Evolutionary conservation across 1,284 basidiomycete species (phyloP), one percentile per base, ranked within the genome.

Genomic region (Lentinula novae-zelandiae): DNA sequence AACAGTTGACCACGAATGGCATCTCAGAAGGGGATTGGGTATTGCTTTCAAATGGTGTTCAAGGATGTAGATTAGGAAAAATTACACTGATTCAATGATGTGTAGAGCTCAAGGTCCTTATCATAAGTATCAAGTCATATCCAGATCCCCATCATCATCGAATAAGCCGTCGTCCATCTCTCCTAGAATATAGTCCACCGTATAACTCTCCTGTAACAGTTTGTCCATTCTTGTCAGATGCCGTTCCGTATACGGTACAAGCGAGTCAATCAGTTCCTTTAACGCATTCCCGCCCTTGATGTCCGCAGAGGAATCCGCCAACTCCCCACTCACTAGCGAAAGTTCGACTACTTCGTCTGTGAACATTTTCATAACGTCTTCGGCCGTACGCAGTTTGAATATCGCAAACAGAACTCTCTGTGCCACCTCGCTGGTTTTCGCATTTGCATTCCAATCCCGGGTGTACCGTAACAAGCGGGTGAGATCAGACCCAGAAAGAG

Each of bases 221-320:
- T 89, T 84, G 66, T 97, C 94, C 71, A 96, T 85, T 63, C 96
- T 81, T 34, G 85, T 76, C 52, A 96, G 84, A 75, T 99, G 96
- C 52, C 96, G 82, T 72, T 96, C 93, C 9, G 95, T 96, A 73
- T 99, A 99, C 8, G 96, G 94, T 59, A 98, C 82, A 59, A 98
- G 76, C 1, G 86, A 90, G 52, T 96, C 93, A 5, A 98, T 74
- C 60, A 97, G 72, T 62, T 95, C 92, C 67, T 86, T 89, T 61
- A 91, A 70, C 27, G 79, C 76, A 13, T 79, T 80, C 42, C 75
- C 73, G 22, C 78, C 76, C 20, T 52, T 58, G 17, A 42, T n/a
- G 15, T 49, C 53, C 12, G 48, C 34, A 17, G 48, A 20, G 2
- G 49, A 22, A 20, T 31, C 42, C 33, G 33, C 65, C 67, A 39